phyloP scores from a whole-genome alignment of 1,139 yeast genomes.

The Pichia sp. region DNA sequence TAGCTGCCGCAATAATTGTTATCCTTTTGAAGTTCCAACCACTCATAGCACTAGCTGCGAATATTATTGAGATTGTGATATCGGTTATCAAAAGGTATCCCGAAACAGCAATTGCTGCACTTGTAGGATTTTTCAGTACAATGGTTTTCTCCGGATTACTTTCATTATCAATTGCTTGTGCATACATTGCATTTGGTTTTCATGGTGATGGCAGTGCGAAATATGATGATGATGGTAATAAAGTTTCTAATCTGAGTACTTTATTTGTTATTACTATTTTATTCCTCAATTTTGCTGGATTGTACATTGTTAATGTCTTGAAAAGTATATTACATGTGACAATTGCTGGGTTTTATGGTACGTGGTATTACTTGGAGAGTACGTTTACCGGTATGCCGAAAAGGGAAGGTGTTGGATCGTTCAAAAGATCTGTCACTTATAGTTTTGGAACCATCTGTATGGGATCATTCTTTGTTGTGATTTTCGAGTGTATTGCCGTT shows the following conservation, averaged over 20 bases:
- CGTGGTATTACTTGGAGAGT: constrained; percentile 76
- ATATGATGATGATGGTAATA: constrained; percentile 34
- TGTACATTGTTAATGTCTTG: constrained; percentile 76
- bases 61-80: constrained; percentile 62
- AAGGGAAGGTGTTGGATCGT: constrained; percentile 75
- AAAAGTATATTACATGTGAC: constrained; percentile 81
- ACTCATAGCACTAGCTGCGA: constrained; percentile 53
- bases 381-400: constrained; percentile 78
- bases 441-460: constrained; percentile 88
- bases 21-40: constrained; percentile 68
- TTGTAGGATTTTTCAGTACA: constrained; percentile 39
- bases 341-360: constrained; percentile 79
- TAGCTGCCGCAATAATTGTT: constrained; percentile 57
- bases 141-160: constrained; percentile 27
- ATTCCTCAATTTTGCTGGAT: constrained; percentile 56
- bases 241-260: constrained; percentile 62
- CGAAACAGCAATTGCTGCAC: constrained; percentile 56
- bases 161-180: constrained; percentile 19
- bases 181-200: constrained; percentile 35
- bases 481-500: constrained; percentile 46
- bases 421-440: constrained; percentile 75
- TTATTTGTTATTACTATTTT: constrained; percentile 54
- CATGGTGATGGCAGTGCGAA: constrained; percentile 46
- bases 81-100: constrained; percentile 74
- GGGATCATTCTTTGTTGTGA: constrained; percentile 75